Evolutionary conservation across 164 flowering plant genomes (phyloP), one percentile per base, ranked within the genome.

Genomic region (Hamamelis virginiana): DNA sequence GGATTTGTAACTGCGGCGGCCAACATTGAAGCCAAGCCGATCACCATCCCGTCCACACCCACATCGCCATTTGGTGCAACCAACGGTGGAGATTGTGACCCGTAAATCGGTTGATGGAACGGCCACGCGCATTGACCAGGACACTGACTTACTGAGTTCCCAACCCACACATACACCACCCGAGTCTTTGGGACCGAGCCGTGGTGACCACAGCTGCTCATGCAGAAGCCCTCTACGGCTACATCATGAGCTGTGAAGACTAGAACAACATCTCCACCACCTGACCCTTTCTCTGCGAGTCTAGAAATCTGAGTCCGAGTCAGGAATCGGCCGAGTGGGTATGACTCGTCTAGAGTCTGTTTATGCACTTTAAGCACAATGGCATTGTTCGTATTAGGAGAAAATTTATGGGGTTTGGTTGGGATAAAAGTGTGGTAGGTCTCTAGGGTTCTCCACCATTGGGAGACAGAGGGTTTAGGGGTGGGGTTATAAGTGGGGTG

Each of bases 381-480:
- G 19, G 51, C 58, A 12, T 33, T 59, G 43, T 59, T 27, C 43
- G 25, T 3, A 18, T 27, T 15, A 11, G 19, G 11, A 0, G 44
- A 28, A 5, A 18, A 27, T 9, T 59, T 14, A 8, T 59, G 62
- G 44, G 41, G 44, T 15, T 27, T 27, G 1, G 12, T 59, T 0
- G 44, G 44, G 19, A 59, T 28, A 27, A 59, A 26, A 25, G 67
- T 46, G 19, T 56, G 26, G 78, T 80, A 80, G 10, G 59, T 70
- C 55, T 44, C 77, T 27, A 72, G 59, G 43, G 78, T 76, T 52
- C 45, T 64, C 82, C 80, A 80, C 82, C 82, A 80, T 53, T 70
- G 25, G 14, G 80, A 27, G 26, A 62, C 77, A 25, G 82, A 67
- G 28, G 80, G 80, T 25, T 15, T 10, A 22, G 69, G n/a, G 59